Evolutionary conservation across 305 asterid genomes (phyloP).

Genomic region (Fraxinus angustifolia): DNA sequence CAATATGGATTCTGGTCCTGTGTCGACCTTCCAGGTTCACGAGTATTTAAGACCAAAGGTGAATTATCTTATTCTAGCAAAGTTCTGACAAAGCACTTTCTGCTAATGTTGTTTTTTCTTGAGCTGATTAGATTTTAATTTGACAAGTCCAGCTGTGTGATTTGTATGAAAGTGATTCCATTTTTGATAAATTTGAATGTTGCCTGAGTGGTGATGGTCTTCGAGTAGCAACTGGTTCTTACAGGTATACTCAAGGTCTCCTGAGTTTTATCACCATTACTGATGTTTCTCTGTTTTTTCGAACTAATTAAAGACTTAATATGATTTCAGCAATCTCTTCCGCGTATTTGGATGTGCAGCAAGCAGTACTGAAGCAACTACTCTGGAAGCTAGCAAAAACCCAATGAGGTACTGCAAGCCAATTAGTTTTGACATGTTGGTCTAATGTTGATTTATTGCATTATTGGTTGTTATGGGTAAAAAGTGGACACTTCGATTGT

Average conservation of each 20-base stretch:
- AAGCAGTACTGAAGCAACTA: slow-evolving; percentile 79
- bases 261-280: slow-evolving; percentile 9
- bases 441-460: slow-evolving; percentile 2
- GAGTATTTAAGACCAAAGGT: slow-evolving; percentile 98
- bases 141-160: slow-evolving; percentile 72
- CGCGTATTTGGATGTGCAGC: slow-evolving; percentile 85
- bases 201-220: slow-evolving; percentile 96
- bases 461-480: slow-evolving; percentile 19
- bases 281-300: not conserved
- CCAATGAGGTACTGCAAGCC: slow-evolving; percentile 73
- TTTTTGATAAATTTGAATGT: slow-evolving; percentile 95
- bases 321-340: slow-evolving; percentile 75
- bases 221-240: slow-evolving; percentile 95
- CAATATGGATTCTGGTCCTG: slow-evolving; percentile 98
- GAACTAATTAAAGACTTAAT: not conserved
- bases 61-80: slow-evolving; percentile 19
- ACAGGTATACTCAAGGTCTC: slow-evolving; percentile 51
- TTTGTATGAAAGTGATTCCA: slow-evolving; percentile 92
- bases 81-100: slow-evolving; percentile 10
- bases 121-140: slow-evolving; percentile 32
- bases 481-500: slow-evolving; percentile 3
- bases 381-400: slow-evolving; percentile 95
- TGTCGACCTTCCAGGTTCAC: slow-evolving; percentile 91
- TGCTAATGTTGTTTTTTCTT: slow-evolving; percentile 5
- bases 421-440: slow-evolving; percentile 4